Evolutionary conservation across 192 early-diverging fungal species (phyloP), one percentile per base, ranked within the genome.

Genomic region (Mortierella antarctica): DNA sequence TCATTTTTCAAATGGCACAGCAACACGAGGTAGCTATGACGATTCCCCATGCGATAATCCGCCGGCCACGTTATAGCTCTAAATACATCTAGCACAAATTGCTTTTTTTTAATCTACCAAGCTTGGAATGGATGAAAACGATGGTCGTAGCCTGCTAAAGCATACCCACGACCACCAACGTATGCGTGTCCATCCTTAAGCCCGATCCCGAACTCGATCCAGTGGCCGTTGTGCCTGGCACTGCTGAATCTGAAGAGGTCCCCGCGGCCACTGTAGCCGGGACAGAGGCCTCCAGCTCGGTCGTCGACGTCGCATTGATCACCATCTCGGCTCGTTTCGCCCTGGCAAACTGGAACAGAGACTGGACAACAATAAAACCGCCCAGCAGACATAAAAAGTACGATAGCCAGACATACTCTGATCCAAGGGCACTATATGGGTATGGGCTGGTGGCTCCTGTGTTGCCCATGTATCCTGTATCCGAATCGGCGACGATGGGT

Each of bases 351-450:
- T 94, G 93, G 59, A 89, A 89, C 40, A 94, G 74, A 4, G 92
- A 84, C 51, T 91, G 90, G 49, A 92, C 79, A 42, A 95, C 86
- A 57, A 96, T 90, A 51, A 90, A 89, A 48, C 88, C 90, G 11
- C 94, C 95, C n/a, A 94, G 69, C 14, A 93, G 72, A 84, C 95
- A 89, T 47, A 96, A 82, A 54, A 95, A 65, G 65, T 93, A 95
- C 7, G 57, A 67, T 39, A 83, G 50, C 67, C 65, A 70, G 3
- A 76, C 71, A 55, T 82, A 71, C 46, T 56, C 83, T 50, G 48
- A 56, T 18, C 54, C 42, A 41, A 67, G 48, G 65, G 40, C 62
- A 44, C 74, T 58, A 54, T 67, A 55, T 15, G 62, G 31, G 31
- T 31, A 31, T 31, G 31, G 31, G 31, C 57, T 11, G 39, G 71